Conservation (phyloP, 1,284 basidiomycete species). For the Trametes pubescens region DNA sequence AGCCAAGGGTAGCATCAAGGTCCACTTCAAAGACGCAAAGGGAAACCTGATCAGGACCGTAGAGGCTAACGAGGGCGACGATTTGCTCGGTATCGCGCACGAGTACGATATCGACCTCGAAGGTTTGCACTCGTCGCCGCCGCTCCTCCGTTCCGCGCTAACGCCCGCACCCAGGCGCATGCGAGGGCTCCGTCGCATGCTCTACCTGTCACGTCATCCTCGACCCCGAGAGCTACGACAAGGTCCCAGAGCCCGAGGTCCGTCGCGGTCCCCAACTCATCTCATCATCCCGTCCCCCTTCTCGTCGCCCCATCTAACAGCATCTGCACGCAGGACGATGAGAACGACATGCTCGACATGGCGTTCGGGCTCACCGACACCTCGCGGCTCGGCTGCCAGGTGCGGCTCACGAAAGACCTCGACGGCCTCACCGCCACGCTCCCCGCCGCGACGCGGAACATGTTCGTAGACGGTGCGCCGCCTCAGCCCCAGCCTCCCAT, state of each 20-base stretch:
- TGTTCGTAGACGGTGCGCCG: slow-evolving; percentile 88
- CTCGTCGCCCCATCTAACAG: neutral
- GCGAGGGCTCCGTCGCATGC: slow-evolving; percentile 96
- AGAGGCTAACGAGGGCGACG: slow-evolving; percentile 94
- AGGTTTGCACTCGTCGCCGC: slow-evolving; percentile 58
- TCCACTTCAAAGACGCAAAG: slow-evolving; percentile 91
- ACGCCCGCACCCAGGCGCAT: slow-evolving; percentile 73
- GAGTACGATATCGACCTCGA: slow-evolving; percentile 99
- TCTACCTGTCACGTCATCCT: slow-evolving; percentile 98
- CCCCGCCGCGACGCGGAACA: slow-evolving; percentile 94
- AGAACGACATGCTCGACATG: slow-evolving; percentile 98
- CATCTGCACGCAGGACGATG: slow-evolving; percentile 72
- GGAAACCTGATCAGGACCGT: slow-evolving; percentile 87
- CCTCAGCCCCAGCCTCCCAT: neutral
- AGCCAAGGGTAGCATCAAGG: slow-evolving; percentile 71
- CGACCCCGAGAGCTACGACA: slow-evolving; percentile 83
- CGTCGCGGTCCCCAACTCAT: slow-evolving; percentile 2
- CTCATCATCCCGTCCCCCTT: neutral
- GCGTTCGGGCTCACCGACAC: slow-evolving; percentile 98
- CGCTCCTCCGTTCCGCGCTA: neutral
- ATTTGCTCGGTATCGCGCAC: slow-evolving; percentile 90
- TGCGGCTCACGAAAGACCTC: slow-evolving; percentile 82
- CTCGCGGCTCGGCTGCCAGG: slow-evolving; percentile 85
- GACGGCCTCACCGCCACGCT: slow-evolving; percentile 90
- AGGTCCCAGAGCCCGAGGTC: slow-evolving; percentile 84